These are phyloP conservation scores for Trichoderma koningiopsis DNA, from an alignment of 2,329 filamentous ascomycete species.

Conservation along the genomic window DNA sequence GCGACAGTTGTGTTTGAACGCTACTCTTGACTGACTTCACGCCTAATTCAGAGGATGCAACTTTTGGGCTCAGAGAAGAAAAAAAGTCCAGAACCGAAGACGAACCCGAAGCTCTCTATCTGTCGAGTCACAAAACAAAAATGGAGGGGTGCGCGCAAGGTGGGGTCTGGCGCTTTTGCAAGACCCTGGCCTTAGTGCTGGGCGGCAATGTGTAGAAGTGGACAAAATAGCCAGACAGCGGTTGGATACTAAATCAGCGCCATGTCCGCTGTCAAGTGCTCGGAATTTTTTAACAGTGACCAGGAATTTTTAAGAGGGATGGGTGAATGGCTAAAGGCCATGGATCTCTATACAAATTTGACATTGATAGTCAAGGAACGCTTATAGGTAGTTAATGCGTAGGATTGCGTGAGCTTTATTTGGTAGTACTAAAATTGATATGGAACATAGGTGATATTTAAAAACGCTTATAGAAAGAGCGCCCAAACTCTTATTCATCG, in stretches of 20 bases:
- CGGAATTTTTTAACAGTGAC: not conserved
- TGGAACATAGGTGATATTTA: no score
- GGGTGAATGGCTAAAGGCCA: not conserved
- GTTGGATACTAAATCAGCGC: not conserved
- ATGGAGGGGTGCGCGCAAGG: conserved; percentile 20
- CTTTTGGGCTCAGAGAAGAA: not conserved
- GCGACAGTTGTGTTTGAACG: not conserved
- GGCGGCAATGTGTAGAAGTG: not conserved
- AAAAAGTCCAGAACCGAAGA: not conserved
- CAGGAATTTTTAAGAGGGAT: no score
- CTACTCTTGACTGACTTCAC: not conserved
- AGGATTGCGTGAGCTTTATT: not conserved
- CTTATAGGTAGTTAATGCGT: not conserved
- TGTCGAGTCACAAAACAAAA: conserved; percentile 9
- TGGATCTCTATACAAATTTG: not conserved
- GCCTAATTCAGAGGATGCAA: not conserved
- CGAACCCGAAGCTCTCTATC: not conserved
- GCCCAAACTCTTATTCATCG: no score
- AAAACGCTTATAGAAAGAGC: no score
- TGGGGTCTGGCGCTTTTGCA: conserved; percentile 17
- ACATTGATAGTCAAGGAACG: not conserved
- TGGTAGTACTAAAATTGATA: no score
- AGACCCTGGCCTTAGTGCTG: not conserved
- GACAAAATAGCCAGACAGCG: not conserved
- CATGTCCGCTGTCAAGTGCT: not conserved